phyloP scores from a whole-genome alignment of 495 filamentous ascomycete genomes.

The Gamarada debralockiae region DNA sequence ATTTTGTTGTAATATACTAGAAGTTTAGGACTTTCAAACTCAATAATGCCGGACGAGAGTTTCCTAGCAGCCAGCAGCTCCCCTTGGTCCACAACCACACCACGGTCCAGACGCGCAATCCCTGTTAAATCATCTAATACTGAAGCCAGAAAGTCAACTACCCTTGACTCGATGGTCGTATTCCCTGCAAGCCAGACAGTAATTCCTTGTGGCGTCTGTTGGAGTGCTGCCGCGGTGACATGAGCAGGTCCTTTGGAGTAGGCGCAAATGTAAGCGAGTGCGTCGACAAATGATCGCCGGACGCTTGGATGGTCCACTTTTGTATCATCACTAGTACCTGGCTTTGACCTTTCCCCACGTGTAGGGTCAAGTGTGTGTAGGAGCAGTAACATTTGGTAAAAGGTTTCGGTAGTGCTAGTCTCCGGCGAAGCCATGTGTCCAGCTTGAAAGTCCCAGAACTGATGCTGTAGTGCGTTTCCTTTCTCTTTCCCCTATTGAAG shows the following conservation, averaged over 20 bases:
- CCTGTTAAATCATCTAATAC: neutral
- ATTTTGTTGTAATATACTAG: neutral
- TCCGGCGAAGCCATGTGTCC: no score
- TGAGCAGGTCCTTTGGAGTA: neutral
- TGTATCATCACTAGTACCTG: no score
- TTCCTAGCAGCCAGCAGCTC: no score
- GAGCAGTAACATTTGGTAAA: no score
- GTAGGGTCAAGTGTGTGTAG: no score
- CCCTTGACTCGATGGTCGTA: neutral
- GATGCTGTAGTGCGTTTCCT: no score
- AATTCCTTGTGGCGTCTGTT: constrained; percentile 4
- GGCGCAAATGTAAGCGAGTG: constrained; percentile 10
- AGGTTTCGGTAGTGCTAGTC: no score
- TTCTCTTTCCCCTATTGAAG: no score
- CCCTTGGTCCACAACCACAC: neutral
- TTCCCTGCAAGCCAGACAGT: constrained; percentile 11
- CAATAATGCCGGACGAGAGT: no score
- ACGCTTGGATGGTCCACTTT: no score
- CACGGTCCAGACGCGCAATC: neutral
- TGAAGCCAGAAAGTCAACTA: neutral
- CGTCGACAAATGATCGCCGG: constrained; percentile 3
- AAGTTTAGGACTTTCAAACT: neutral
- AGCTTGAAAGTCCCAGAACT: no score
- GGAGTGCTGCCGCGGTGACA: constrained; percentile 8
- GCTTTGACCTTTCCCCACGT: no score